Evolutionary conservation across 257 asterid species (phyloP), one percentile per base, ranked within the genome.

Genomic region (Marsdenia floribunda): DNA sequence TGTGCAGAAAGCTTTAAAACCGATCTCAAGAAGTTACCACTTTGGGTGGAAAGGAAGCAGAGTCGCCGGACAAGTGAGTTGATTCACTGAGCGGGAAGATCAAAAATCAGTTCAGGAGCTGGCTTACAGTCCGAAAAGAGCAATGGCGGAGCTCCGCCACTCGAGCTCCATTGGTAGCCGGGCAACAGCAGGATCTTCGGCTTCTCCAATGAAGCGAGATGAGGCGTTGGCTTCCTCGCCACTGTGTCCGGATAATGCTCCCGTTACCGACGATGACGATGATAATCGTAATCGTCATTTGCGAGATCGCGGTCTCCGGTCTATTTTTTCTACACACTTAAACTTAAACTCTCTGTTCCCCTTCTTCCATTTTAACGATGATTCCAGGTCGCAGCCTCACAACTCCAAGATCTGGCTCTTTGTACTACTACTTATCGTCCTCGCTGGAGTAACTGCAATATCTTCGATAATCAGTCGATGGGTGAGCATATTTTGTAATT

Each of bases 91-190:
- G 69, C 6, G 14, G 19, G 57, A 52, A 52, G 22, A 55, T 55
- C 14, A 14, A 70, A 49, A 53, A 52, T 33, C 49, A 29, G 75
- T 4, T 69, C 54, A 68, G 78, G 87, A 91, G 86, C 96, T 95
- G 99, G 99, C 96, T 85, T 90, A 73, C 87, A 95, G 99, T 79
- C 99, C 99, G 59, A 95, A 92, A 82, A 90, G 96, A 76, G 97
- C 90, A 44, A 90, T 84, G 99, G 99, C 93, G 90, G 99, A 95
- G 90, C 94, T 95, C 85, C 99, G 98, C 85, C 98, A 92, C 80
- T 90, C 99, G 54, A 89, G 92, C 91, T 92, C 97, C 76, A 76
- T 83, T 64, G 92, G 96, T 58, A 88, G 76, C 87, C 92, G 98
- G 72, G 82, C 91, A 82, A 73, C 96, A 40, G 75, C 88, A 52